Evolutionary conservation across 306 rosid species (phyloP).

Genomic region (Echinosophora koreensis): DNA sequence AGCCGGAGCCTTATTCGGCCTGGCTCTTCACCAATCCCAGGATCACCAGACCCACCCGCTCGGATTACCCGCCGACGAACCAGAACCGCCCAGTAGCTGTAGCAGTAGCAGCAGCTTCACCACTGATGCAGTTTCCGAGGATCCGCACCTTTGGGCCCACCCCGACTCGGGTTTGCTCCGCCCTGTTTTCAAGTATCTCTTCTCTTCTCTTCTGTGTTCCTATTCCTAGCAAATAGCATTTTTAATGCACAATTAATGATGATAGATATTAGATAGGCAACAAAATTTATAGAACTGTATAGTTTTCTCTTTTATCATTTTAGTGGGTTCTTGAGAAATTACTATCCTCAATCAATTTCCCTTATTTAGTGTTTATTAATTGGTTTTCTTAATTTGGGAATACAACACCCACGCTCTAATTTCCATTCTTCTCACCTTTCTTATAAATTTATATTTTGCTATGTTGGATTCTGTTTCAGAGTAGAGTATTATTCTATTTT

Average conservation of each 20-base stretch:
- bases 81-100: slow-evolving; percentile 45
- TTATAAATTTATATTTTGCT: not conserved
- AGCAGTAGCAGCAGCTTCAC: slow-evolving; percentile 41
- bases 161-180: slow-evolving; percentile 64
- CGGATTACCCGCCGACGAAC: slow-evolving; percentile 46
- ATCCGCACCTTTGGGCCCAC: slow-evolving; percentile 79
- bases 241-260: not conserved
- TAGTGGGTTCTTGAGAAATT: no score
- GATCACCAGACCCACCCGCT: slow-evolving; percentile 71
- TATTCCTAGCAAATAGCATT: not conserved
- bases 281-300: no score
- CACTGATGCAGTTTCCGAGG: slow-evolving; percentile 60
- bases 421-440: not conserved
- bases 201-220: not conserved
- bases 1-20: slow-evolving; percentile 69
- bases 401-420: not conserved
- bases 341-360: not conserved
- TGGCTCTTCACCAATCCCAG: slow-evolving; percentile 80
- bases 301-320: no score
- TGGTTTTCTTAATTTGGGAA: not conserved
- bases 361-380: not conserved
- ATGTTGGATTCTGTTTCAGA: not conserved
- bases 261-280: not conserved
- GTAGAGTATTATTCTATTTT: not conserved
- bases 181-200: slow-evolving; percentile 69